Conservation (phyloP, 1,284 basidiomycete species). For the Ceratobasidium theobromae region DNA sequence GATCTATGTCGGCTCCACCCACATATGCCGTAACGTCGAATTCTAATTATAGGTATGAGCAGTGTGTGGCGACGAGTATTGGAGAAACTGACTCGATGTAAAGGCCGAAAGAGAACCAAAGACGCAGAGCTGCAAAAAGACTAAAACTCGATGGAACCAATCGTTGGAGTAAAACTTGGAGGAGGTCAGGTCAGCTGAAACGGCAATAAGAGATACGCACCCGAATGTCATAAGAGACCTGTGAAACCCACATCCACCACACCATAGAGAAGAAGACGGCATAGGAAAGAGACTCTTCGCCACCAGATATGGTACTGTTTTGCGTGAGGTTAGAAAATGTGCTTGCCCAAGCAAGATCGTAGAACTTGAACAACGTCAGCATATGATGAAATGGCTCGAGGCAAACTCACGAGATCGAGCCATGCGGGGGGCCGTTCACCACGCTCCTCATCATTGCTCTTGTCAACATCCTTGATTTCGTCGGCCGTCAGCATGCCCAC, state of each 20-base stretch:
- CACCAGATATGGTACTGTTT: constrained; percentile 24
- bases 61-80: background rate
- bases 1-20: background rate
- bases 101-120: constrained; percentile 29
- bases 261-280: constrained; percentile 32
- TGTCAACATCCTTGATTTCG: constrained; percentile 22
- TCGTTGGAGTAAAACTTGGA: constrained; percentile 33
- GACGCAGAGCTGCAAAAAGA: constrained; percentile 25
- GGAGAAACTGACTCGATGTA: background rate
- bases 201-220: background rate
- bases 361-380: background rate
- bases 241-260: constrained; percentile 32
- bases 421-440: constrained; percentile 30
- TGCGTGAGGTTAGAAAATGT: constrained; percentile 31
- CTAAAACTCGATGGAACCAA: constrained; percentile 32
- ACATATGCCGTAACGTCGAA: constrained; percentile 21
- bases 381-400: background rate
- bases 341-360: constrained; percentile 30
- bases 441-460: constrained; percentile 28
- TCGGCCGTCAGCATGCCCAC: constrained; percentile 25
- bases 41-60: background rate
- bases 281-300: constrained; percentile 21
- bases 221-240: constrained; percentile 30
- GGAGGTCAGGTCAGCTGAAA: background rate
- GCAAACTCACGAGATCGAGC: constrained; percentile 20